A percentile compares a stretch with the other conserved stretches of the same genome.
Conservation (phyloP, 2,329 filamentous ascomycete species). For the Colletotrichum tropicicola region DNA sequence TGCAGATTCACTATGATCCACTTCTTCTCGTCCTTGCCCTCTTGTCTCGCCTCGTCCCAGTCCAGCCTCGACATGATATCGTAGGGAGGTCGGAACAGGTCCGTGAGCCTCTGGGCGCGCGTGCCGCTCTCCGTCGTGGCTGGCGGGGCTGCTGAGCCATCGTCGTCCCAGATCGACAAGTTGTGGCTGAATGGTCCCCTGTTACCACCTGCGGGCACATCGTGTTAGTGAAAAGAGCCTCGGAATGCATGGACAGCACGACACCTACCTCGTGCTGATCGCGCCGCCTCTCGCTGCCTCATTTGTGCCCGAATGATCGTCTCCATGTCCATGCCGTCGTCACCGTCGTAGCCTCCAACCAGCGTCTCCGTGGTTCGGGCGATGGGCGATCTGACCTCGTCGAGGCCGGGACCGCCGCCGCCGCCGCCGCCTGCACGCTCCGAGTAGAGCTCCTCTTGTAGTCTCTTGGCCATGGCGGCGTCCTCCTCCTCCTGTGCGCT, state of each 20-base stretch:
- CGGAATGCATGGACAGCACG: constrained; percentile 4
- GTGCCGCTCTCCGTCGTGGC: constrained; percentile 57
- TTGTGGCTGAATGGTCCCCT: constrained; percentile 48
- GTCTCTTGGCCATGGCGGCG: constrained; percentile 87
- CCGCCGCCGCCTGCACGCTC: background rate
- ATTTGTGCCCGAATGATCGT: constrained; percentile 69
- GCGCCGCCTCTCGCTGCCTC: constrained; percentile 43
- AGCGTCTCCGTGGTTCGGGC: constrained; percentile 91
- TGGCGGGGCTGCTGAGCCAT: constrained; percentile 23
- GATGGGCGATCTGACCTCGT: constrained; percentile 87
- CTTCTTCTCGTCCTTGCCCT: constrained; percentile 88
- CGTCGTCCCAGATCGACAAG: constrained; percentile 49
- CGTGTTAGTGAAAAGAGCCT: background rate
- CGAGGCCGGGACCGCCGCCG: constrained; percentile 49
- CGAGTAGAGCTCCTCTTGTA: constrained; percentile 96
- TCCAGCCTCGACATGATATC: constrained; percentile 82
- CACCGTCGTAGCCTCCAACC: constrained; percentile 69
- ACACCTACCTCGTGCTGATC: constrained; percentile 33
- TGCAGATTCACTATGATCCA: constrained; percentile 98
- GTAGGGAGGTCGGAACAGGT: constrained; percentile 92
- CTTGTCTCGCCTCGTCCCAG: constrained; percentile 85
- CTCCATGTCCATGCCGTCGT: constrained; percentile 66
- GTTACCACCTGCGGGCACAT: constrained; percentile 16
- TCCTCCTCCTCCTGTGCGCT: constrained; percentile 81
- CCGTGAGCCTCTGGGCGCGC: constrained; percentile 83